A percentile compares a stretch with the other conserved stretches of the same genome.
phyloP scores from a whole-genome alignment of 2,329 filamentous ascomycete species.

The Colletotrichum sp. region DNA sequence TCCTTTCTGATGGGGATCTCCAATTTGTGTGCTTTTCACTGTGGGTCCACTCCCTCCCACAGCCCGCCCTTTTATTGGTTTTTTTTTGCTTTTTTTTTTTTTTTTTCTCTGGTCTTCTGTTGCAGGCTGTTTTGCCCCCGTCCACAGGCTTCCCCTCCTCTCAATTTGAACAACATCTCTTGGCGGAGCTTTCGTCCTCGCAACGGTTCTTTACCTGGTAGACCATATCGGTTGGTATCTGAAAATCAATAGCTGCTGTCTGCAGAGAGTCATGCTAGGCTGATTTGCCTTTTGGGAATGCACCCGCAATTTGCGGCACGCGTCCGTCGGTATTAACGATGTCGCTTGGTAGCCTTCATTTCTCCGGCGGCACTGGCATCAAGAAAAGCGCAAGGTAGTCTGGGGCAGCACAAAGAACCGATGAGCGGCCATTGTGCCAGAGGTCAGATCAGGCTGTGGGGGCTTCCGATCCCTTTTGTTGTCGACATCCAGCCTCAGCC shows the following conservation, averaged over 20 bases:
- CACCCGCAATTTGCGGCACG: background rate
- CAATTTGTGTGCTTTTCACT: too few species aligned
- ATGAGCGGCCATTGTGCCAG: background rate
- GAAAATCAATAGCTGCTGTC: background rate
- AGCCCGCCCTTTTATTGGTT: too few species aligned
- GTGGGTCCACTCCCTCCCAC: too few species aligned
- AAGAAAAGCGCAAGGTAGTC: background rate
- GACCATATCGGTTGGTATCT: background rate
- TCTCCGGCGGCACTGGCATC: background rate
- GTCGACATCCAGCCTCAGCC: background rate
- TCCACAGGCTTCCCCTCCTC: background rate
- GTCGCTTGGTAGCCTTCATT: background rate
- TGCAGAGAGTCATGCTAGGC: background rate
- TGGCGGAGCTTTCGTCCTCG: background rate
- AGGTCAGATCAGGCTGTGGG: background rate
- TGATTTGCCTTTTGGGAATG: background rate
- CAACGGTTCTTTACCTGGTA: background rate
- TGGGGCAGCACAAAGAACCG: background rate
- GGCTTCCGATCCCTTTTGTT: background rate
- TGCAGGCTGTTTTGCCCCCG: background rate
- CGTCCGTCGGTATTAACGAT: background rate
- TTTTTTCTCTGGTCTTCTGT: background rate
- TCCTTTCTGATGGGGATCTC: too few species aligned
- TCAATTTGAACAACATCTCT: constrained; percentile 11
- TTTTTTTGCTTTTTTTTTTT: too few species aligned